A percentile compares a stretch with the other conserved stretches of the same genome.
Evolutionary conservation across 352 stramenopile genomes (phyloP).

Genomic region (Phytophthora parvispora): DNA sequence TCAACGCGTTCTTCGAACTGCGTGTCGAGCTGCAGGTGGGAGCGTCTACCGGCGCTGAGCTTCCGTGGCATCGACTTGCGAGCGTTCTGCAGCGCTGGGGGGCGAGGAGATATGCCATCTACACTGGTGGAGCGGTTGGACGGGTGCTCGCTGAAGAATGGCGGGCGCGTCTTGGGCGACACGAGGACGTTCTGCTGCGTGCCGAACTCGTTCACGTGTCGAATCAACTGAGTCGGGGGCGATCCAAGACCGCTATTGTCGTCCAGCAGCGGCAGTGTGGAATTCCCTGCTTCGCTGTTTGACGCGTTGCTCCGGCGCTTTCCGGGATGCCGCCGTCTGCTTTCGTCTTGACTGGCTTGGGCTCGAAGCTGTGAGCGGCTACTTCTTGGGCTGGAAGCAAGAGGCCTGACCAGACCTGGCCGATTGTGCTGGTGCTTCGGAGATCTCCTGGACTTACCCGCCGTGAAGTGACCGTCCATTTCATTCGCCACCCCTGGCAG

Average conservation of each 20-base stretch:
- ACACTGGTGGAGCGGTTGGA: neutral
- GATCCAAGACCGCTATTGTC: conserved; percentile 7
- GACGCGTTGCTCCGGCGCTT: conserved; percentile 11
- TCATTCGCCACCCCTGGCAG: conserved; percentile 56
- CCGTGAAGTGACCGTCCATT: conserved; percentile 32
- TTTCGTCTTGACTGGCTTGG: conserved; percentile 24
- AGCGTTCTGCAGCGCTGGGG: conserved; percentile 14
- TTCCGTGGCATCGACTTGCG: conserved; percentile 23
- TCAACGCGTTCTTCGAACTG: conserved; percentile 46
- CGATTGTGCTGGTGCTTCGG: conserved; percentile 20
- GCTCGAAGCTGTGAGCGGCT: conserved; percentile 36
- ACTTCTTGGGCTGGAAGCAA: conserved; percentile 28
- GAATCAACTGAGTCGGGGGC: conserved; percentile 51
- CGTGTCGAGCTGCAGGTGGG: conserved; percentile 20
- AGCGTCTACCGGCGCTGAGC: neutral
- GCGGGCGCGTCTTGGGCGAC: conserved; percentile 62
- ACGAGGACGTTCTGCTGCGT: conserved; percentile 64
- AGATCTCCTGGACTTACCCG: conserved; percentile 16
- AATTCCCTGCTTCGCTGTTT: neutral
- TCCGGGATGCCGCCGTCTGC: conserved; percentile 17
- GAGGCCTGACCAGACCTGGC: conserved; percentile 25
- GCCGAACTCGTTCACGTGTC: conserved; percentile 79
- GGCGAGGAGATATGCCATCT: conserved; percentile 10
- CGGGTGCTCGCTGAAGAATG: conserved; percentile 47
- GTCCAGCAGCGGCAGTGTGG: conserved; percentile 28